phyloP scores from a whole-genome alignment of 2,329 filamentous ascomycete genomes.

The Cercospora zeina region DNA sequence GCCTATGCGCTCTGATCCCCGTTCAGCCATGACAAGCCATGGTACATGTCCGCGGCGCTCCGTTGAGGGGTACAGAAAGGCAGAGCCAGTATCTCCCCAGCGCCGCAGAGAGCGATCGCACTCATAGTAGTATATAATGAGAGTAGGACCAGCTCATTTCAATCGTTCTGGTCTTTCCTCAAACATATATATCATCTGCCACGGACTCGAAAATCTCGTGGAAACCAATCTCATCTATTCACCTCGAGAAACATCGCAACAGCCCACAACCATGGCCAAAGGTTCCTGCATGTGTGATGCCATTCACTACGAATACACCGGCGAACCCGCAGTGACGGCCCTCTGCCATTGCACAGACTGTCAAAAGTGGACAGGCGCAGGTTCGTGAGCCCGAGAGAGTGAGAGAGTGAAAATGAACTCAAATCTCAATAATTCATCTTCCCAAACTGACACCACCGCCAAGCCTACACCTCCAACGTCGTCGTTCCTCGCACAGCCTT shows the following conservation, averaged over 20 bases:
- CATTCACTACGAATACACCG: constrained; percentile 37
- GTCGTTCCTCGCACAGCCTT: constrained; percentile 52
- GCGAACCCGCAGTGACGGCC: constrained; percentile 41
- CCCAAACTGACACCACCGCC: background rate
- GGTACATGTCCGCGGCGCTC: background rate
- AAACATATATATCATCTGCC: too few species aligned
- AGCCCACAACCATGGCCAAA: constrained; percentile 29
- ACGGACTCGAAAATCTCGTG: too few species aligned
- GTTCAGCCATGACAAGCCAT: background rate
- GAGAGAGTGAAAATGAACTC: too few species aligned
- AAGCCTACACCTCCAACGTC: constrained; percentile 56
- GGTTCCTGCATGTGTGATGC: constrained; percentile 38
- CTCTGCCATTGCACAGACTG: constrained; percentile 53
- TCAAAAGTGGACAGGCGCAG: constrained; percentile 57
- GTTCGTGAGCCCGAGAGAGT: background rate
- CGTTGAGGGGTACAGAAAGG: constrained; percentile 1
- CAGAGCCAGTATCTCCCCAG: background rate
- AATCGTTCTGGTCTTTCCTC: background rate
- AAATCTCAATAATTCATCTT: background rate
- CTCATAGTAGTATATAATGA: background rate
- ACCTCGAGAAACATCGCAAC: background rate
- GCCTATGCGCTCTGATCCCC: background rate
- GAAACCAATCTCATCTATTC: background rate
- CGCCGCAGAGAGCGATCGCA: constrained; percentile 2
- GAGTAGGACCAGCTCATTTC: background rate